These are phyloP conservation scores for Cryptococcus jaspeensis DNA, from an alignment of 1,284 basidiomycete species.

Conservation along the genomic window DNA sequence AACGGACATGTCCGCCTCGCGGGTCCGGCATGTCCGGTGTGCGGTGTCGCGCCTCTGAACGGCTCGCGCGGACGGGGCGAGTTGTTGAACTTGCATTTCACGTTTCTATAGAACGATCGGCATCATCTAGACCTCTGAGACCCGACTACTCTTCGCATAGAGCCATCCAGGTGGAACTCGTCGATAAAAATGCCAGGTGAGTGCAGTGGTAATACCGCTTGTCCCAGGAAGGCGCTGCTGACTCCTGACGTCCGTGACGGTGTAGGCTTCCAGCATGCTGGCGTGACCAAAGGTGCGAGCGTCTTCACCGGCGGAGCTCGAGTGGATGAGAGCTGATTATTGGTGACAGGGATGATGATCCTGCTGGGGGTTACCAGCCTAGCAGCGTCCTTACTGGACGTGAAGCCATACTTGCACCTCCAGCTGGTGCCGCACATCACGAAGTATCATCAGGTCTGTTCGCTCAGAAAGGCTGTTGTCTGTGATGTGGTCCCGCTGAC, in stretches of 20 bases:
- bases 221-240: background rate
- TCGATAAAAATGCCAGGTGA: too few species aligned
- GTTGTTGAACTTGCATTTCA: too few species aligned
- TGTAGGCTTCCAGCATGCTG: conserved; percentile 47
- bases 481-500: background rate
- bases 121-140: too few species aligned
- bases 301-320: background rate
- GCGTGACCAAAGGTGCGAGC: conserved; percentile 41
- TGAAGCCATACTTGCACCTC: conserved; percentile 82
- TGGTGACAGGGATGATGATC: conserved; percentile 69
- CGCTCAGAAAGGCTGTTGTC: background rate
- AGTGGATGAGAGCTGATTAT: background rate
- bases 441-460: conserved; percentile 51
- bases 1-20: too few species aligned
- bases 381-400: conserved; percentile 70
- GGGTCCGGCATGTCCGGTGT: too few species aligned
- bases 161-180: too few species aligned
- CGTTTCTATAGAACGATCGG: too few species aligned
- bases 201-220: too few species aligned
- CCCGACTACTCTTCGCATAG: too few species aligned
- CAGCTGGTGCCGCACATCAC: conserved; percentile 56
- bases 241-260: background rate
- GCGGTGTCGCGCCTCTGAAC: too few species aligned
- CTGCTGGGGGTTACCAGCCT: conserved; percentile 67
- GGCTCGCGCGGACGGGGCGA: too few species aligned